Evolutionary conservation across 139 green algal species (phyloP).

Genomic region (Marvania coccoides): DNA sequence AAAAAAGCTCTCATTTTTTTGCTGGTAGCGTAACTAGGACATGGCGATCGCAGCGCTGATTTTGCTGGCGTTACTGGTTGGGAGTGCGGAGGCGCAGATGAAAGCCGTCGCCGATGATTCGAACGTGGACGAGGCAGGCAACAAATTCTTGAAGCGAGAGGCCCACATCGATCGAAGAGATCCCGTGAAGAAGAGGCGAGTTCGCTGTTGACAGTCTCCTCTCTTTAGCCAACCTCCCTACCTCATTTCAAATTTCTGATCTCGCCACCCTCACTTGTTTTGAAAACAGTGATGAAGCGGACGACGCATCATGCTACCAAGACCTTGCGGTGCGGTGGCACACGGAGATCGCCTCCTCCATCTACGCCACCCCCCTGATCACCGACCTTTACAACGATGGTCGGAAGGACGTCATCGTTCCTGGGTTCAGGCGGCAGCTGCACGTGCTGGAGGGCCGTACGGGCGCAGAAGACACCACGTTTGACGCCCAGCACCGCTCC

Average conservation of each 20-base stretch:
- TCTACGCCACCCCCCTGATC: constrained; percentile 95
- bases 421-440: constrained; percentile 50
- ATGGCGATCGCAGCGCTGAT: neutral
- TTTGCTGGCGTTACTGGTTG: neutral
- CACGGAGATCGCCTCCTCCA: constrained; percentile 63
- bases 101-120: constrained; percentile 36
- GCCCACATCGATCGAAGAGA: constrained; percentile 33
- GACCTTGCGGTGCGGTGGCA: constrained; percentile 84
- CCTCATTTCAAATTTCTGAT: neutral
- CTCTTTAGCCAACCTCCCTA: too few species aligned
- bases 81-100: constrained; percentile 29
- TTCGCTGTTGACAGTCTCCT: neutral
- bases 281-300: constrained; percentile 10
- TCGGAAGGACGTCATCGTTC: constrained; percentile 89
- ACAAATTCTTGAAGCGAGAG: constrained; percentile 66
- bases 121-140: constrained; percentile 33
- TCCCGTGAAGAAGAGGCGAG: neutral
- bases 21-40: neutral
- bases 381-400: constrained; percentile 89
- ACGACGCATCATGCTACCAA: constrained; percentile 13
- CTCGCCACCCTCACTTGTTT: neutral
- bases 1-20: too few species aligned
- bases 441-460: constrained; percentile 70
- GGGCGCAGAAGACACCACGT: constrained; percentile 55
- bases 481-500: constrained; percentile 54